Percentiles rank a stretch among this genome's conserved stretches.
These are phyloP conservation scores for Arthromyces matolae DNA, from an alignment of 768 basidiomycete species.

Conservation along the genomic window DNA sequence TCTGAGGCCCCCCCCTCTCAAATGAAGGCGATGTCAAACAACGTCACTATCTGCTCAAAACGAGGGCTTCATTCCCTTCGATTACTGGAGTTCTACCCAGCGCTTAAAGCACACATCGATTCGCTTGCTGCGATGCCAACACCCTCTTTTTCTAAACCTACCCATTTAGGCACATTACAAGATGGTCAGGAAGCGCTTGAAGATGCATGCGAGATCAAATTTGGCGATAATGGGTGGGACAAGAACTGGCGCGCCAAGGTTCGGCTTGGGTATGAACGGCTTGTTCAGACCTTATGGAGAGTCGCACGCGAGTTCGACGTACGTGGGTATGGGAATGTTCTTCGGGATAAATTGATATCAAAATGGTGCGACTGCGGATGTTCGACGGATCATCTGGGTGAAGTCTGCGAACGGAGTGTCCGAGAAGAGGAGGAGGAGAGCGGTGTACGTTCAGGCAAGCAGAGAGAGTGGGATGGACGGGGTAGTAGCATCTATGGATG, in stretches of 20 bases:
- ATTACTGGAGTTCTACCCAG: constrained; percentile 56
- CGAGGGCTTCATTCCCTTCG: constrained; percentile 66
- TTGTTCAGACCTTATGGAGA: constrained; percentile 63
- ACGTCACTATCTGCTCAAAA: constrained; percentile 59
- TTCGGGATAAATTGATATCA: constrained; percentile 66
- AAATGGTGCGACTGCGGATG: constrained; percentile 85
- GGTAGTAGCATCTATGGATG: constrained; percentile 70
- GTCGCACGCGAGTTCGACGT: constrained; percentile 71
- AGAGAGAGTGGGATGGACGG: constrained; percentile 74
- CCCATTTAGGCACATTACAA: constrained; percentile 55
- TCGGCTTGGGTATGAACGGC: constrained; percentile 59
- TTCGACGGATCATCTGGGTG: constrained; percentile 73
- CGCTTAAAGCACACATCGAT: constrained; percentile 60
- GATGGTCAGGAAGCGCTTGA: constrained; percentile 62
- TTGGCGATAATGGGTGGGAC: constrained; percentile 44
- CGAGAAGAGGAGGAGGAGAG: constrained; percentile 55
- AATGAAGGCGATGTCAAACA: constrained; percentile 63
- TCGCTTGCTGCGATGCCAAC: constrained; percentile 55
- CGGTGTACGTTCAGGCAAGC: constrained; percentile 53
- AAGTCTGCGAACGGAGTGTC: constrained; percentile 73
- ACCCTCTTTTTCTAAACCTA: constrained; percentile 60
- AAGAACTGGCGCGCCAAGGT: constrained; percentile 59
- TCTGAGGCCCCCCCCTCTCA: neutral
- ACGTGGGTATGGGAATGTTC: constrained; percentile 63
- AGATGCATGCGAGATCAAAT: constrained; percentile 59